Percentiles rank a stretch among this genome's conserved stretches.
Conservation (phyloP, 2,329 filamentous ascomycete species). For the Nakataea oryzae region DNA sequence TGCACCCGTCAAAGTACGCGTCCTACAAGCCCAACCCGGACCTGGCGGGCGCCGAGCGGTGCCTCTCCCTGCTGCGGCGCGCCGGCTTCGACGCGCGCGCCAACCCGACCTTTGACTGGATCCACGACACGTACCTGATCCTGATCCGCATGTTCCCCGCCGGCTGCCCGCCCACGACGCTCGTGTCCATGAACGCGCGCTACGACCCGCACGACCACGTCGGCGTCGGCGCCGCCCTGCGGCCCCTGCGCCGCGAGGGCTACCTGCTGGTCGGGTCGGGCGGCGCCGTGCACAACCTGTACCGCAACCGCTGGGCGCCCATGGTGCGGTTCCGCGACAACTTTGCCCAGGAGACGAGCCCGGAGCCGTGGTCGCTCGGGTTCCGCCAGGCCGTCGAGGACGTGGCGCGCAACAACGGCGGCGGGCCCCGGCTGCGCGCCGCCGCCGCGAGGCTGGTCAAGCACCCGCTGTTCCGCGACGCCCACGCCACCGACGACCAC, state of each 20-base stretch:
- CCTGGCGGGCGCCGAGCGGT: constrained; percentile 36
- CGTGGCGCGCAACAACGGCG: constrained; percentile 19
- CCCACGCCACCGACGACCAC: constrained; percentile 61
- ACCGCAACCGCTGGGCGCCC: constrained; percentile 53
- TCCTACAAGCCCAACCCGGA: constrained; percentile 53
- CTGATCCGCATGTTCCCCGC: constrained; percentile 59
- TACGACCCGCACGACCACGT: constrained; percentile 33
- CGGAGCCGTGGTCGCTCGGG: constrained; percentile 50
- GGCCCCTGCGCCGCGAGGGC: constrained; percentile 39
- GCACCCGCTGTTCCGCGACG: constrained; percentile 53
- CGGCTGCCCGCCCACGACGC: constrained; percentile 54
- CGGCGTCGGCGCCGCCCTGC: constrained; percentile 44
- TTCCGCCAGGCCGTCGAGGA: constrained; percentile 57
- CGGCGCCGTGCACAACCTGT: constrained; percentile 61
- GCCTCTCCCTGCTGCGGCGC: constrained; percentile 35
- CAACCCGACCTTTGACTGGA: constrained; percentile 56
- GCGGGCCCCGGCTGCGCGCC: constrained; percentile 41
- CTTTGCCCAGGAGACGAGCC: constrained; percentile 47
- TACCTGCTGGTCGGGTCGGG: constrained; percentile 45
- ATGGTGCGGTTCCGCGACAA: constrained; percentile 56
- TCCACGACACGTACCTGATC: constrained; percentile 61
- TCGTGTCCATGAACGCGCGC: constrained; percentile 28
- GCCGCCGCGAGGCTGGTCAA: constrained; percentile 56
- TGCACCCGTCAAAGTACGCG: constrained; percentile 54
- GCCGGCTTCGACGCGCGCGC: constrained; percentile 42